Conservation (phyloP, 345 rosid species). For the Anastatica hierochuntica region DNA sequence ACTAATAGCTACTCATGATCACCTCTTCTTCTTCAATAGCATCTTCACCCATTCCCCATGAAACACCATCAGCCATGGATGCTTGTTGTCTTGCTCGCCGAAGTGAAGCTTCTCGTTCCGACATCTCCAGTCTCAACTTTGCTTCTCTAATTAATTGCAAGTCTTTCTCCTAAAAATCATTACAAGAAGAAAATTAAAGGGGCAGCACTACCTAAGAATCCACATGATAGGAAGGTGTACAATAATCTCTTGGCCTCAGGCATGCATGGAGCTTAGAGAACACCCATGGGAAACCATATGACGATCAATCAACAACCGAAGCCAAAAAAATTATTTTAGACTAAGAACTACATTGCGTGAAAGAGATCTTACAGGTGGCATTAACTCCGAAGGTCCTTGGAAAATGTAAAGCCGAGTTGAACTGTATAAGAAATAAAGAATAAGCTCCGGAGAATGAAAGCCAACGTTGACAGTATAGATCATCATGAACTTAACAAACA, state of each 20-base stretch:
- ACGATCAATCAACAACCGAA: too few species aligned
- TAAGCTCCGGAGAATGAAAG: background rate
- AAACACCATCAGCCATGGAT: slow-evolving; percentile 84
- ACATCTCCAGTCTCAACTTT: slow-evolving; percentile 43
- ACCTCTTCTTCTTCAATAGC: slow-evolving; percentile 95
- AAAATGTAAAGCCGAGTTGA: slow-evolving; percentile 79
- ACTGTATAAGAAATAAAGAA: slow-evolving; percentile 11
- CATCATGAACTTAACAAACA: background rate
- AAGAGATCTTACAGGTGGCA: slow-evolving; percentile 77
- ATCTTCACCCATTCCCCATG: slow-evolving; percentile 99
- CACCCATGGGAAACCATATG: too few species aligned
- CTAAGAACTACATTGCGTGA: too few species aligned
- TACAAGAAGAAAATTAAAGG: background rate
- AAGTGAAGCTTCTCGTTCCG: slow-evolving; percentile 80
- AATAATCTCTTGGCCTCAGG: too few species aligned
- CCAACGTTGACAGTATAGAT: background rate
- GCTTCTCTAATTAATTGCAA: slow-evolving; percentile 47
- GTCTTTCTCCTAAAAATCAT: slow-evolving; percentile 49
- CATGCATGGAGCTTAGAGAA: too few species aligned
- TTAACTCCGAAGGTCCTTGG: slow-evolving; percentile 84
- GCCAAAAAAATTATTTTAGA: background rate
- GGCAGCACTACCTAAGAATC: background rate
- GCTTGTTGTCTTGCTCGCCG: slow-evolving; percentile 70
- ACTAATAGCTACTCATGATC: background rate
- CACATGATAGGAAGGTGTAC: too few species aligned